Evolutionary conservation across 352 stramenopile genomes (phyloP).

Genomic region (Pythium aphanidermatum): DNA sequence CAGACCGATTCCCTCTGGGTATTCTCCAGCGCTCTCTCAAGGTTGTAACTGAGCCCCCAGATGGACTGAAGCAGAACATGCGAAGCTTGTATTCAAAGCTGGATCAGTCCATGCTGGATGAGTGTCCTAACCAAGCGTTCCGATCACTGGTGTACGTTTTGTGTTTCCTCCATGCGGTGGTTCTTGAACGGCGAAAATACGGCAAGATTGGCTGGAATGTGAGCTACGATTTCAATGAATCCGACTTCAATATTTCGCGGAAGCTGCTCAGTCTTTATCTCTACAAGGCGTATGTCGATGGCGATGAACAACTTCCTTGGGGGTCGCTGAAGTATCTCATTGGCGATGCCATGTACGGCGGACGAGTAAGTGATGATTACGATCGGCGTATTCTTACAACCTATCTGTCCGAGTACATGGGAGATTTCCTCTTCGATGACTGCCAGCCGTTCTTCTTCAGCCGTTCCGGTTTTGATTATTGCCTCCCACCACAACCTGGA

Average conservation of each 20-base stretch:
- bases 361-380: conserved; percentile 94
- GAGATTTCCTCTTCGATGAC: conserved; percentile 95
- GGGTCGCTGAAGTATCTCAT: conserved; percentile 94
- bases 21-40: conserved; percentile 94
- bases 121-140: conserved; percentile 91
- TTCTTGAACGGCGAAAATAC: conserved; percentile 94
- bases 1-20: conserved; percentile 92
- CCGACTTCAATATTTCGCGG: conserved; percentile 92
- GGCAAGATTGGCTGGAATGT: conserved; percentile 97
- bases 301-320: conserved; percentile 93
- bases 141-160: conserved; percentile 92
- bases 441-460: conserved; percentile 93
- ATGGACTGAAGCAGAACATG: conserved; percentile 97
- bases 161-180: conserved; percentile 94
- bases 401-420: conserved; percentile 95
- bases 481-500: conserved; percentile 41
- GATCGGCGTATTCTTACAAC: conserved; percentile 93
- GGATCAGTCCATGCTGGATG: conserved; percentile 86
- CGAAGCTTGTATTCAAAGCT: conserved; percentile 90
- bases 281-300: conserved; percentile 90
- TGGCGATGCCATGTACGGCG: conserved; percentile 96
- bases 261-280: conserved; percentile 91
- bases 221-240: conserved; percentile 97
- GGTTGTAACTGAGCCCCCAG: conserved; percentile 94
- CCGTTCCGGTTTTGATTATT: conserved; percentile 92